phyloP scores from a whole-genome alignment of 805 yeast genomes.

The Wickerhamomyces bovis region DNA sequence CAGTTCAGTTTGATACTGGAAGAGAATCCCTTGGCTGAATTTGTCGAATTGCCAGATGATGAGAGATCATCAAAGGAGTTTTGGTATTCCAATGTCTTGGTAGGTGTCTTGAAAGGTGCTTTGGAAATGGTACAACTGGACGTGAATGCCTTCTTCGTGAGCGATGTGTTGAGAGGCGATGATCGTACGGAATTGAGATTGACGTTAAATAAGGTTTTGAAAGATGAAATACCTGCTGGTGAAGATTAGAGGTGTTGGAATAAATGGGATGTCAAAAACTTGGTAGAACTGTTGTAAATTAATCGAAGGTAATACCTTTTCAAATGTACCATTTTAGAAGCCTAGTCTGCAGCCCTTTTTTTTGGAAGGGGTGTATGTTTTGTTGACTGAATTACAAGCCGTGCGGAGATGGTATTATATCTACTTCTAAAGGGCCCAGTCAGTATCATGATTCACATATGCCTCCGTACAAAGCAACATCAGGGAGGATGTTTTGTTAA shows the following conservation, averaged over 20 bases:
- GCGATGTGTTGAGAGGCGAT: constrained; percentile 81
- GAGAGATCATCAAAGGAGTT: constrained; percentile 61
- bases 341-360: too few species aligned
- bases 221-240: constrained; percentile 96
- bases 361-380: too few species aligned
- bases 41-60: constrained; percentile 89
- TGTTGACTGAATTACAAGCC: too few species aligned
- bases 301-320: too few species aligned
- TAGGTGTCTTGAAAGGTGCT: constrained; percentile 89
- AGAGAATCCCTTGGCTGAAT: constrained; percentile 91
- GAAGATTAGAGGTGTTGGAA: constrained; percentile 49
- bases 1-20: constrained; percentile 65
- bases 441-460: too few species aligned
- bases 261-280: too few species aligned
- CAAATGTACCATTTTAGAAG: too few species aligned
- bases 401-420: too few species aligned
- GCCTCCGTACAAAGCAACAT: too few species aligned
- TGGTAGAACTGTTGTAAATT: too few species aligned
- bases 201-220: constrained; percentile 62
- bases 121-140: constrained; percentile 94
- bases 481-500: too few species aligned
- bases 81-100: constrained; percentile 89
- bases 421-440: too few species aligned
- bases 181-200: constrained; percentile 74
- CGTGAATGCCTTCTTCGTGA: constrained; percentile 73